Base-by-base conservation (phyloP, 192 early-diverging fungal species). In the Rhizoclosmatium globosum region DNA sequence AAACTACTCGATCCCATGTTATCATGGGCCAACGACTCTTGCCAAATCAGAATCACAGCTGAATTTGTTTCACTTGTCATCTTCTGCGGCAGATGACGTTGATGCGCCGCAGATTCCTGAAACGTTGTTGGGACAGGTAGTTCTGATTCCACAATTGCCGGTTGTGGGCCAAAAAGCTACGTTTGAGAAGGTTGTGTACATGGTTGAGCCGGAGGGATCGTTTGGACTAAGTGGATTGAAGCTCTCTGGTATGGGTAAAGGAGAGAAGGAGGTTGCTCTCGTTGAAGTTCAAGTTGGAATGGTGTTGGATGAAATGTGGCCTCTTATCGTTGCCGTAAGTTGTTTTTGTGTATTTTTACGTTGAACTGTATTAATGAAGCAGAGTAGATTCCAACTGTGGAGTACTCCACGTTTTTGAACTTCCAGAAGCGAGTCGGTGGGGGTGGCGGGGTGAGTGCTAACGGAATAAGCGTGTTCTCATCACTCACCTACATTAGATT, bases 231-330 rank as follows among this genome's bases (percentile, higher is more conserved):
- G 58, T 45, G 39, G 72, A 15, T 74, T 60, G 17, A 64, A 47
- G 42, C 7, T 60, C 4, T 41, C 57, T 68, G 66, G 66, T 43
- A 47, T 13, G 15, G 46, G n/a, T 43, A 82, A 80, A 41, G 70
- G 68, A 6, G 82, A 85, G 44, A 85, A 83, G 71, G 85, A 86
- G 62, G 78, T 84, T 3, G 85, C 82, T 3, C 79, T 72, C 57
- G 56, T 83, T 39, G 3, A 11, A 6, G 43, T 84, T 21, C 78
- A 77, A 53, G 76, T 84, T 46, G 85, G 85, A 2, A 64, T 68
- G 45, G 67, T 82, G 50, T 46, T 86, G 44, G 85, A 86, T 61
- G 85, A 86, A 64, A 80, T 60, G 3, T 82, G 74, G 47, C 53
- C 60, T 17, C 67, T 68, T n/a, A 74, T 82, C 43, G 77, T 64